These are phyloP conservation scores for Scheffersomyces insectosa DNA, from an alignment of 1,139 yeast genomes.

Conservation along the genomic window DNA sequence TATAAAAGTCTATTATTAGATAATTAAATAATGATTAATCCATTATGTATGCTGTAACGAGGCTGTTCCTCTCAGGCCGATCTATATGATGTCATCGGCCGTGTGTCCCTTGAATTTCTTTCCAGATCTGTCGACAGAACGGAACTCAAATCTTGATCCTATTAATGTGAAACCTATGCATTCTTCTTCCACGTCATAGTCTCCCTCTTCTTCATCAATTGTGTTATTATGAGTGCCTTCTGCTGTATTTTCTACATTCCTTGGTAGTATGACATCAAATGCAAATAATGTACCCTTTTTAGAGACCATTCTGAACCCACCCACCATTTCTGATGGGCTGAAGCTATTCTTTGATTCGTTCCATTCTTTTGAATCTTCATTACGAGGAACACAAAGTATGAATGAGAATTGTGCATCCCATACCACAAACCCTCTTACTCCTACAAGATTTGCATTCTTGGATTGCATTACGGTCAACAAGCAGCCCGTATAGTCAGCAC, in stretches of 20 bases:
- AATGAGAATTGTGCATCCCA: conserved; percentile 86
- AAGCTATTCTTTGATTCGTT: conserved; percentile 16
- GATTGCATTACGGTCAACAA: conserved; percentile 59
- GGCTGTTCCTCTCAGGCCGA: conserved; percentile 16
- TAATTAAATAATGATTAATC: background rate
- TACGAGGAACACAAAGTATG: conserved; percentile 58
- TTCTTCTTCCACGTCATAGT: conserved; percentile 27
- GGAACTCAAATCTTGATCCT: conserved; percentile 76
- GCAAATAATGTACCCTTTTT: conserved; percentile 62
- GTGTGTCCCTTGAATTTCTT: conserved; percentile 81
- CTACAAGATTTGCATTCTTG: conserved; percentile 58
- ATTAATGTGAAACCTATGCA: conserved; percentile 62
- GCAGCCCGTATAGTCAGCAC: conserved; percentile 88
- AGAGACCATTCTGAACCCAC: conserved; percentile 57
- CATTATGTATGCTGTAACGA: background rate
- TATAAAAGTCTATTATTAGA: too few species aligned
- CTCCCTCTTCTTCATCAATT: conserved; percentile 6
- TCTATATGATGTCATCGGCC: conserved; percentile 56
- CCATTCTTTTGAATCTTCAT: conserved; percentile 35
- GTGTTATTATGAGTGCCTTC: conserved; percentile 6
- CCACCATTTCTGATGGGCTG: conserved; percentile 39
- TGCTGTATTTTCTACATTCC: conserved; percentile 11
- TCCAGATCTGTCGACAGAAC: conserved; percentile 81
- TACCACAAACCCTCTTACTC: conserved; percentile 73
- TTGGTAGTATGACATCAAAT: conserved; percentile 47